Base-by-base conservation (phyloP, 176 grass and related monocot genomes). In the Bromus sterilis region DNA sequence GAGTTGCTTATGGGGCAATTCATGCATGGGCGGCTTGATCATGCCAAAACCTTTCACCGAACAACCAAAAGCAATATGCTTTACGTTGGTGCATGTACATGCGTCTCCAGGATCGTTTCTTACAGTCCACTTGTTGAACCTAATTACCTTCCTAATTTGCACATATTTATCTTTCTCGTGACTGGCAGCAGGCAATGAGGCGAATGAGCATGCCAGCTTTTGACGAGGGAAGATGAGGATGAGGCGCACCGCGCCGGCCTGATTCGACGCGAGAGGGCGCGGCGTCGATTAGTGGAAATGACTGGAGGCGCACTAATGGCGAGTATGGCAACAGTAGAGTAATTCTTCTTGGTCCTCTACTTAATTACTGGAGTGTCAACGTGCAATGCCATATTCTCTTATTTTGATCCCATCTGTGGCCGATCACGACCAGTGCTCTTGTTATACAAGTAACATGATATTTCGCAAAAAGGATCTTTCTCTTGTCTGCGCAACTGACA, bases 181-280 rank as follows among this genome's bases (percentile, higher is more conserved):
- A 31, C 66, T 74, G 15, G n/a, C n/a, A 13, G 18, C 23, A 28
- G 37, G 66, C 66, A 42, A 42, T 4, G 26, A 7, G 23, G 49
- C 70, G 33, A 81, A 46, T 48, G 36, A 42, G 30, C 16, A 2
- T 3, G 7, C 35, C 8, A 57, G 36, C 49, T 84, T 87, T 82
- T 82, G 79, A 87, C 62, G 62, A 81, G n/a, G 78, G 46, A 10
- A 24, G 5, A 56, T 20, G 60, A 24, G 9, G 40, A 84, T 15
- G 62, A 77, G 82, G 24, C 63, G 63, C 16, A 7, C 40, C 56
- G 21, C 26, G 40, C 69, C 8, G 62, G 25, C 31, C 5, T 56
- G n/a, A 15, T 28, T 46, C 3, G 21, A 63, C n/a, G 18, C 58
- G 42, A 16, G 18, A 28, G 7, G 36, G 18, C 21, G n/a, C 66